These are phyloP conservation scores for Penicillium nucicola DNA, from an alignment of 495 filamentous ascomycete genomes.

Conservation along the genomic window DNA sequence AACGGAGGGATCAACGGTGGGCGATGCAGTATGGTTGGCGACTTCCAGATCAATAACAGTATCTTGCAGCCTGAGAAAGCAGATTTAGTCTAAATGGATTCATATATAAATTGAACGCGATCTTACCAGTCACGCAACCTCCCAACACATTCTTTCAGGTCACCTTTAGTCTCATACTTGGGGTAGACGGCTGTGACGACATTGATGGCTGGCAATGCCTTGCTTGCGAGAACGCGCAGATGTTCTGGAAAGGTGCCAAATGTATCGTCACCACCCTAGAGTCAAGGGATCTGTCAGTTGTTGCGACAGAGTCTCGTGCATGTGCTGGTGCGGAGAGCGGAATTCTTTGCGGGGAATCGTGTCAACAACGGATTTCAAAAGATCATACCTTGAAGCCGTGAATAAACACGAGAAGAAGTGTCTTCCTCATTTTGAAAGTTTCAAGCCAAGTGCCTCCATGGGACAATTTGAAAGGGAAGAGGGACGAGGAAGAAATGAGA, in stretches of 20 bases:
- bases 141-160: constrained; percentile 74
- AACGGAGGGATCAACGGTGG: constrained; percentile 85
- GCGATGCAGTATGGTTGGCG: constrained; percentile 71
- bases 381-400: constrained; percentile 89
- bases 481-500: no score
- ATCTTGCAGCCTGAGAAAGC: constrained; percentile 67
- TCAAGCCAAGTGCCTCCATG: constrained; percentile 1
- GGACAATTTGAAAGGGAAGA: neutral
- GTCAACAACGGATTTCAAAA: neutral
- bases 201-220: constrained; percentile 69
- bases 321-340: neutral
- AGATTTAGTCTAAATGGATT: neutral
- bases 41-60: constrained; percentile 95
- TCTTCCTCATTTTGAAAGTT: constrained; percentile 68
- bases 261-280: constrained; percentile 84
- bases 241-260: constrained; percentile 77
- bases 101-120: neutral
- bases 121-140: constrained; percentile 82
- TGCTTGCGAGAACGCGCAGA: constrained; percentile 64
- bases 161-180: constrained; percentile 87
- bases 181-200: constrained; percentile 77
- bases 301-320: neutral
- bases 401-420: constrained; percentile 85
- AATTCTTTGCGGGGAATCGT: constrained; percentile 10
- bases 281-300: neutral